Percentiles rank a stretch among this genome's conserved stretches.
Conservation (phyloP, 2,329 filamentous ascomycete genomes). For the Aspergillus intermedius region DNA sequence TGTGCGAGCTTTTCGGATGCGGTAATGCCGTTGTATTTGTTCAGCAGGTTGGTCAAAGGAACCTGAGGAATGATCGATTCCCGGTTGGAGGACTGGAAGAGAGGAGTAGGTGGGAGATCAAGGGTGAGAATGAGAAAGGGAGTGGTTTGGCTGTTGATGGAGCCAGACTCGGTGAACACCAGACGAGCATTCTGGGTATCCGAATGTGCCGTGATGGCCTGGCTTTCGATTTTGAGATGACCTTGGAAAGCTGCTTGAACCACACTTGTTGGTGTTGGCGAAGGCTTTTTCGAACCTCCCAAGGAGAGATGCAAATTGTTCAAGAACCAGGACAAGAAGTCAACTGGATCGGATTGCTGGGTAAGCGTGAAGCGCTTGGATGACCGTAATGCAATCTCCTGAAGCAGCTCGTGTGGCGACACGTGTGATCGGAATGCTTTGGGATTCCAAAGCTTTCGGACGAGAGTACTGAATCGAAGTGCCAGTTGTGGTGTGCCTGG, state of each 20-base stretch:
- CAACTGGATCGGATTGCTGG: conserved; percentile 86
- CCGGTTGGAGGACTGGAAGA: conserved; percentile 92
- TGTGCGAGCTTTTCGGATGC: conserved; percentile 86
- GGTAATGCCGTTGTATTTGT: conserved; percentile 85
- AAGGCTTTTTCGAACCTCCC: conserved; percentile 81
- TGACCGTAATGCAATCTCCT: conserved; percentile 84
- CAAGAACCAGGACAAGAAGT: conserved; percentile 95
- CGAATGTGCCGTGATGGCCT: conserved; percentile 85
- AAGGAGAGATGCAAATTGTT: conserved; percentile 91
- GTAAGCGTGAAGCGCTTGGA: conserved; percentile 90
- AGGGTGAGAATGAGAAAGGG: conserved; percentile 90
- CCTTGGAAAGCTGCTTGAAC: conserved; percentile 93
- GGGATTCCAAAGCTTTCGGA: conserved; percentile 97
- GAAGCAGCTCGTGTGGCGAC: conserved; percentile 91
- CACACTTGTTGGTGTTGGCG: conserved; percentile 60
- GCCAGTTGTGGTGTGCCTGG: conserved; percentile 68
- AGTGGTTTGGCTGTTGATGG: conserved; percentile 67
- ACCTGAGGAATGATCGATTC: conserved; percentile 83
- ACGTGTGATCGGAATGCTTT: conserved; percentile 95
- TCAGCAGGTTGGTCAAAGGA: conserved; percentile 72
- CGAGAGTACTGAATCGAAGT: conserved; percentile 77
- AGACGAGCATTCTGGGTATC: conserved; percentile 74
- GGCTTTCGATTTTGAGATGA: conserved; percentile 82
- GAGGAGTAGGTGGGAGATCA: conserved; percentile 81
- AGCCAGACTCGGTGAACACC: conserved; percentile 84